Evolutionary conservation across 306 rosid genomes (phyloP), one percentile per base, ranked within the genome.

Genomic region (Prunus mume): DNA sequence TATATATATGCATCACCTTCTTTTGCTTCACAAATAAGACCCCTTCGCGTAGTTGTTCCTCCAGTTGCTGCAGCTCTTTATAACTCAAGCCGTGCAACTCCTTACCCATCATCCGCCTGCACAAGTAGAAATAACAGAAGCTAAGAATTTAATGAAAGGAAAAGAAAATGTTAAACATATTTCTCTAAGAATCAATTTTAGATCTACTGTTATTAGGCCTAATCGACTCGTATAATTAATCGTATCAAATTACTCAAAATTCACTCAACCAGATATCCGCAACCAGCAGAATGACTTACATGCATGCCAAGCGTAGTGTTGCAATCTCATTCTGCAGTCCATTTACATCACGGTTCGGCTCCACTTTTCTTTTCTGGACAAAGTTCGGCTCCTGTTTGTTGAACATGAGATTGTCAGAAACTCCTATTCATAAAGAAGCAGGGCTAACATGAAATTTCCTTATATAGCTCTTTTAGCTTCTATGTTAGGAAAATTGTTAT

Each of bases 71-170:
- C 65, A 93, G 56, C 30, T 93, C 94, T 32, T 78, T 87, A 14
- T 82, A 76, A 80, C 80, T 81, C 89, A 93, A 69, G 17, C 87
- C 90, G 71, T 93, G 89, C 71, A 93, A 82, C 72, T 89, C 90
- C 76, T 90, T 84, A 46, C 96, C 94, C 78, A 38, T 81, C 90
- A 86, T 78, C 70, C 83, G 84, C 84, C 98, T 93, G 54, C 51
- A 85, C 54, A 55, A 78, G 24, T 24, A 74, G 28, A 50, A 20
- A 38, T 60, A 51, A 17, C 12, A 69, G 6, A 15, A 72, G 12
- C 51, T 2, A 11, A 41, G 56, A 27, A 34, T 41, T 56, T 1
- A 49, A 73, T 11, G 24, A 38, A 65, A 49, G 24, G 65, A 67
- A 63, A 34, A 10, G 12, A 67, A 67, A 76, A 34, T 45, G 3